phyloP scores from a whole-genome alignment of 2,329 filamentous ascomycete species.

The Colletotrichum kahawae region DNA sequence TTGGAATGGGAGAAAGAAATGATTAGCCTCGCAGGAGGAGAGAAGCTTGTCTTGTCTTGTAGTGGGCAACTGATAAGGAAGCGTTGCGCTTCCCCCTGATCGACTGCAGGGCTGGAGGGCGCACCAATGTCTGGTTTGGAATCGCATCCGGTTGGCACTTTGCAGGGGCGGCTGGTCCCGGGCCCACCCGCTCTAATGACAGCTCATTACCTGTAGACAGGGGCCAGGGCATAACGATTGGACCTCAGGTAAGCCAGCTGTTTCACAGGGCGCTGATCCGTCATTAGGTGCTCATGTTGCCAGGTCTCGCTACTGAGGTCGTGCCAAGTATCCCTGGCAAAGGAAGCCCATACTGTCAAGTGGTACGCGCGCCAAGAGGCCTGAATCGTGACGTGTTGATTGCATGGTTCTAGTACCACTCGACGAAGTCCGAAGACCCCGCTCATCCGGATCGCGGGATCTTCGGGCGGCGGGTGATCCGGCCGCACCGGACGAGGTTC shows the following conservation, averaged over 20 bases:
- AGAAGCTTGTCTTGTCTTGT: neutral
- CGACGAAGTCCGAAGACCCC: too few species aligned
- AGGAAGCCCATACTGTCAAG: neutral
- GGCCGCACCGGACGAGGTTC: neutral
- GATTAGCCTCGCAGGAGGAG: neutral
- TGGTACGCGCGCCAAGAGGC: neutral
- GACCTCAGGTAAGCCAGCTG: neutral
- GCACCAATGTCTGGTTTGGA: neutral
- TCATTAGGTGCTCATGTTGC: neutral
- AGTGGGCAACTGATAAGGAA: neutral
- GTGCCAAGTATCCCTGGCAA: neutral
- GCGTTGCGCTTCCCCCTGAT: neutral
- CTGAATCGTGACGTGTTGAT: neutral
- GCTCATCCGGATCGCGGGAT: neutral
- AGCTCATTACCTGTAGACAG: neutral
- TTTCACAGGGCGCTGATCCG: neutral
- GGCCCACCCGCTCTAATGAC: conserved; percentile 3
- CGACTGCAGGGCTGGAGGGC: neutral
- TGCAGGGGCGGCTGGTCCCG: conserved; percentile 4
- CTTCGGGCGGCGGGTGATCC: neutral
- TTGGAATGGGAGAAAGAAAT: neutral
- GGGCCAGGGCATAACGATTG: neutral
- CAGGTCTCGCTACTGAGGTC: neutral
- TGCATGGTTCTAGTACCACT: neutral
- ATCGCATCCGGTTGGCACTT: neutral